phyloP scores from a whole-genome alignment of 2,329 filamentous ascomycete genomes.

The Epichloe sp. region DNA sequence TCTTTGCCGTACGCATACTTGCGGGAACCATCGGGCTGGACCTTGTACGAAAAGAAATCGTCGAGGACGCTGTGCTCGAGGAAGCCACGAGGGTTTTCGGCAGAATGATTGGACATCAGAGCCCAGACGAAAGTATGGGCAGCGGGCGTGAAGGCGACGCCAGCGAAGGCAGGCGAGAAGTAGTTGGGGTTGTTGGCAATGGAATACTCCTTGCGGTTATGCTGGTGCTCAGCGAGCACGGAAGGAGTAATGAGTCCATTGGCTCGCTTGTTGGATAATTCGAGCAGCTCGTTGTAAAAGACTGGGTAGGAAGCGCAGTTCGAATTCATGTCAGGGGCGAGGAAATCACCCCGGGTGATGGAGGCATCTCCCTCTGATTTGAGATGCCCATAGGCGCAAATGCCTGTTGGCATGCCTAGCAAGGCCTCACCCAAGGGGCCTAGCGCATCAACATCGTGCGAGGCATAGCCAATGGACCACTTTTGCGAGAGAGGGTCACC shows the following conservation, averaged over 20 bases:
- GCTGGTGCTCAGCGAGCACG: neutral
- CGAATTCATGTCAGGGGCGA: neutral
- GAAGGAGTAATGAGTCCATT: conserved; percentile 10
- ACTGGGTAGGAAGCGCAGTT: conserved; percentile 1
- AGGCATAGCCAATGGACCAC: conserved; percentile 7
- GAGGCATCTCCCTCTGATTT: conserved; percentile 13
- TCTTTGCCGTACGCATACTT: conserved; percentile 33
- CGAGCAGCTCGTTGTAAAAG: conserved; percentile 17
- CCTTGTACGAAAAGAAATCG: conserved; percentile 12
- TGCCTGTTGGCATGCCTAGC: conserved; percentile 3
- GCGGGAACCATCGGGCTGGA: conserved; percentile 25
- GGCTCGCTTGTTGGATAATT: conserved; percentile 30
- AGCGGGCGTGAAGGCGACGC: conserved; percentile 31
- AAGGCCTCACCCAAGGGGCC: conserved; percentile 1
- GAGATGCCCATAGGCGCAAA: conserved; percentile 4
- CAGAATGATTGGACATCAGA: conserved; percentile 30
- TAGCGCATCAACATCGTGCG: conserved; percentile 1
- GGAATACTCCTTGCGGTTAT: conserved; percentile 18
- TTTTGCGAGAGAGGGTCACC: conserved; percentile 4
- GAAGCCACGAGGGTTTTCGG: conserved; percentile 21
- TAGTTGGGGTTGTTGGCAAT: conserved; percentile 37
- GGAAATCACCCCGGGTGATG: conserved; percentile 2
- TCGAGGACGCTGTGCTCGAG: conserved; percentile 6
- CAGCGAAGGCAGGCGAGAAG: conserved; percentile 37
- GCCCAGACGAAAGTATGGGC: conserved; percentile 30